These are phyloP conservation scores for Solanum piurae DNA, from an alignment of 257 asterid genomes.

Conservation along the genomic window DNA sequence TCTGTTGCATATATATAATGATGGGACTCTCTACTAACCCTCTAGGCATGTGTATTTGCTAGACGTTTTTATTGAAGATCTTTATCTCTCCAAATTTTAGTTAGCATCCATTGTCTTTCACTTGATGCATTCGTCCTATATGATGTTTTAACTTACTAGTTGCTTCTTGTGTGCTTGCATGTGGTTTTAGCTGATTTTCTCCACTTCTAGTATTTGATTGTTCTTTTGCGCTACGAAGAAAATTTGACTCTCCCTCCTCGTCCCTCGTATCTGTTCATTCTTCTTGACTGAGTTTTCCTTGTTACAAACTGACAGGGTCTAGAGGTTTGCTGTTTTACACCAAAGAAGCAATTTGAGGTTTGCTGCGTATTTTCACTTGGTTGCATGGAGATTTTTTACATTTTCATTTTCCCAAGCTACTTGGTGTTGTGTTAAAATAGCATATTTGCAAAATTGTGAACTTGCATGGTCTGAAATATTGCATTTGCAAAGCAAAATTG, in stretches of 20 bases:
- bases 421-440: neutral
- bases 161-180: neutral
- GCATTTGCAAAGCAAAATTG: neutral
- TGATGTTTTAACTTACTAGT: neutral
- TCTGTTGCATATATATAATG: neutral
- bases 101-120: neutral
- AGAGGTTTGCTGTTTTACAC: conserved; percentile 1
- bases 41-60: neutral
- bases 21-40: neutral
- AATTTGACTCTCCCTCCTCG: neutral
- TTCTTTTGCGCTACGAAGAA: neutral
- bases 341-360: neutral
- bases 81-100: neutral
- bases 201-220: neutral
- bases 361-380: neutral
- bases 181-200: neutral
- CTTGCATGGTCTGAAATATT: neutral
- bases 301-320: conserved; percentile 21
- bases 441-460: neutral
- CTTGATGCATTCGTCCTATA: neutral
- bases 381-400: neutral
- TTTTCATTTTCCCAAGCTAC: neutral
- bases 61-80: neutral
- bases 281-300: neutral
- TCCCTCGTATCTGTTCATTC: neutral